Conservation (phyloP, 768 basidiomycete genomes). For the Termitomyces heimii region DNA sequence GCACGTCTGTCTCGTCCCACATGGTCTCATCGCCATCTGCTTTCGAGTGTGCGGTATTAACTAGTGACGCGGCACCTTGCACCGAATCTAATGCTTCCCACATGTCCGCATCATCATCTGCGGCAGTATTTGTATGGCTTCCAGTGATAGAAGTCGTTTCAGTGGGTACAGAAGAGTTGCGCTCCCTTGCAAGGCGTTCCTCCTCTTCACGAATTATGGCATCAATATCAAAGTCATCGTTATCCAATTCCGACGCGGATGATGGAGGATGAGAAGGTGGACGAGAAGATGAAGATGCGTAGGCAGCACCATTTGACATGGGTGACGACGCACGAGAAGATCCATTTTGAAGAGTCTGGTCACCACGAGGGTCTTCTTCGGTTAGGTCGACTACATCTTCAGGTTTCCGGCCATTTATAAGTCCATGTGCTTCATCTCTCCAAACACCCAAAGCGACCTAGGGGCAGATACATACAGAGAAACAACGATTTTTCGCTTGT, state of each 20-base stretch:
- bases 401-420: slow-evolving; percentile 16
- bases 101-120: slow-evolving; percentile 52
- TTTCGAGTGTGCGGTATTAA: background rate
- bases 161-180: background rate
- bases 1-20: slow-evolving; percentile 21
- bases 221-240: slow-evolving; percentile 47
- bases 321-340: slow-evolving; percentile 14
- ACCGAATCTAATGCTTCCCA: slow-evolving; percentile 62
- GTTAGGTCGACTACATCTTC: slow-evolving; percentile 18
- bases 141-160: background rate
- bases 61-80: background rate
- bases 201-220: slow-evolving; percentile 43
- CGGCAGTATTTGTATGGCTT: background rate
- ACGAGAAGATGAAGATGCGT: slow-evolving; percentile 27
- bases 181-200: slow-evolving; percentile 20
- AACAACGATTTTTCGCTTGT: background rate
- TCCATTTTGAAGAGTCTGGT: slow-evolving; percentile 8
- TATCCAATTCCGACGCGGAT: slow-evolving; percentile 32
- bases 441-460: slow-evolving; percentile 73
- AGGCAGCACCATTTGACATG: slow-evolving; percentile 20
- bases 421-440: slow-evolving; percentile 59
- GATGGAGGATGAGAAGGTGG: slow-evolving; percentile 30
- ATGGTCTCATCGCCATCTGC: slow-evolving; percentile 14
- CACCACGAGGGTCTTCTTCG: slow-evolving; percentile 21
- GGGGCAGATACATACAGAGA: slow-evolving; percentile 3